These are phyloP conservation scores for Acacia melanoxylon DNA, from an alignment of 306 rosid species.

Conservation along the genomic window DNA sequence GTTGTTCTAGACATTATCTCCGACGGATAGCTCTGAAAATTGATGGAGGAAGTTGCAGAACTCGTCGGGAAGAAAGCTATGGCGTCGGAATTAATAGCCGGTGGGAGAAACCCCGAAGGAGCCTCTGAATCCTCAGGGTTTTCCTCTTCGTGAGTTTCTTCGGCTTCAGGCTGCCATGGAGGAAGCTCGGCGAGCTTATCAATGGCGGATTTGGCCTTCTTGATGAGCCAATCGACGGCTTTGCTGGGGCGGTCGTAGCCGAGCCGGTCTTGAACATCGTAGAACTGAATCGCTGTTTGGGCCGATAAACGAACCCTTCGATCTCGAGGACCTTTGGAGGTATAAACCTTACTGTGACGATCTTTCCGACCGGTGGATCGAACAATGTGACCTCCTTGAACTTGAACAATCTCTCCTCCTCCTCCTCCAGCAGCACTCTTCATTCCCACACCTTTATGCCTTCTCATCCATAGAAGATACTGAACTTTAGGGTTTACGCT, in stretches of 20 bases:
- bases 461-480: not conserved
- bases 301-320: slow-evolving; percentile 74
- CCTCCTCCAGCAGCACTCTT: slow-evolving; percentile 39
- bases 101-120: slow-evolving; percentile 37
- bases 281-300: slow-evolving; percentile 84
- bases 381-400: slow-evolving; percentile 84
- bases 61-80: slow-evolving; percentile 58
- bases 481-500: not conserved
- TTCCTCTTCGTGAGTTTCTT: slow-evolving; percentile 17
- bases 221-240: slow-evolving; percentile 94
- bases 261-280: slow-evolving; percentile 84
- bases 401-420: slow-evolving; percentile 68
- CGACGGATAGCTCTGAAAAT: slow-evolving; percentile 54
- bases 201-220: slow-evolving; percentile 68
- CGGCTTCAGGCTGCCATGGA: slow-evolving; percentile 52
- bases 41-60: slow-evolving; percentile 48
- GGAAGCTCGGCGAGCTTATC: slow-evolving; percentile 77
- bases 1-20: slow-evolving; percentile 37
- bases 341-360: slow-evolving; percentile 79
- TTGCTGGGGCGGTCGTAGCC: slow-evolving; percentile 88
- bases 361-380: slow-evolving; percentile 69
- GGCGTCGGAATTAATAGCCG: slow-evolving; percentile 35
- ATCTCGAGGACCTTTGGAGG: slow-evolving; percentile 78
- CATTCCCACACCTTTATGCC: slow-evolving; percentile 42
- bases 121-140: slow-evolving; percentile 27